Conservation (phyloP, 805 yeast genomes). For the Myxozyma kluyveri region DNA sequence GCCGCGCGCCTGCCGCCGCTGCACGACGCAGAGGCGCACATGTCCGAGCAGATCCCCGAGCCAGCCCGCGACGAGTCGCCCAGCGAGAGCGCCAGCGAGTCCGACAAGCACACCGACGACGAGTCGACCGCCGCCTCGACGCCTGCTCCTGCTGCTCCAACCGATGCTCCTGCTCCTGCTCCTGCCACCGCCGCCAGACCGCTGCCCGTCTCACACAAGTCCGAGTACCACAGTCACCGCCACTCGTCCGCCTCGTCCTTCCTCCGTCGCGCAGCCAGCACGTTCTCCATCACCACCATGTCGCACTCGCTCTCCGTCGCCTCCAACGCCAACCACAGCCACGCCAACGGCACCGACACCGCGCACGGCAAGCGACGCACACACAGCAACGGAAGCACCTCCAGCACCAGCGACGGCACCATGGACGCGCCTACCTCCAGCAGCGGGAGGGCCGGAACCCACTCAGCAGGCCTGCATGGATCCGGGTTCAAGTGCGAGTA, state of each 20-base stretch:
- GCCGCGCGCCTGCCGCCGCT: background rate
- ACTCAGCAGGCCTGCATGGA: no score
- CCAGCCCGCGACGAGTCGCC: background rate
- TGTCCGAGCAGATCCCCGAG: background rate
- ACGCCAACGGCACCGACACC: background rate
- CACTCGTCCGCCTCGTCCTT: background rate
- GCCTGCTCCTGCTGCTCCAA: conserved; percentile 1
- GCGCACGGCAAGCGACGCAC: background rate
- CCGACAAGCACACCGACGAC: conserved; percentile 2
- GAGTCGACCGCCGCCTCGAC: conserved; percentile 7
- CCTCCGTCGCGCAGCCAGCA: background rate
- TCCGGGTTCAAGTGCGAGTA: no score
- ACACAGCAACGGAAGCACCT: background rate
- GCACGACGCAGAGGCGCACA: no score
- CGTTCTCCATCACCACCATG: background rate
- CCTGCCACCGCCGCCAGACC: background rate
- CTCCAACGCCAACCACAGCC: background rate
- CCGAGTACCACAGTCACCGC: background rate
- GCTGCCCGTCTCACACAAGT: background rate
- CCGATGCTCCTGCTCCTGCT: background rate
- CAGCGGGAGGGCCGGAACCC: conserved; percentile 1
- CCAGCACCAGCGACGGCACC: conserved; percentile 1
- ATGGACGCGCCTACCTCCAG: background rate
- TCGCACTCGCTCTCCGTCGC: background rate
- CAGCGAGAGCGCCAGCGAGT: conserved; percentile 6